Conservation (phyloP, 257 asterid genomes). For the Solanum rostratum region DNA sequence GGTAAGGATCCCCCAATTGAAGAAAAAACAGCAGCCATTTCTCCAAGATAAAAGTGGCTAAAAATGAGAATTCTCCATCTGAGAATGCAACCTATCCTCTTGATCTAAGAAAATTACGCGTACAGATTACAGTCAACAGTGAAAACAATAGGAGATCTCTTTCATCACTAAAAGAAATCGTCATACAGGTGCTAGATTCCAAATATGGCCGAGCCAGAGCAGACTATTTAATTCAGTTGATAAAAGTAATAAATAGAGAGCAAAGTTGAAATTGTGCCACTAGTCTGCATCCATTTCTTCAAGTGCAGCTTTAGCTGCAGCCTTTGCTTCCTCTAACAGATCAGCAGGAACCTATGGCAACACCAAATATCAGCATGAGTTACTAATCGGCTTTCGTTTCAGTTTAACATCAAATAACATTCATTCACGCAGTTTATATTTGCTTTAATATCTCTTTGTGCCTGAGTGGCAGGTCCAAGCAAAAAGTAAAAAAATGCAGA, state of each 20-base stretch:
- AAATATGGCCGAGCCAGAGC: neutral
- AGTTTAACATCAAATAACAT: neutral
- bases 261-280: neutral
- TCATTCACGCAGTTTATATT: neutral
- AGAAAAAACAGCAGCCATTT: neutral
- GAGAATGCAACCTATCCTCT: neutral
- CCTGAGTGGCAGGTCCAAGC: neutral
- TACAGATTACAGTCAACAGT: neutral
- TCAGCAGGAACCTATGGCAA: slow-evolving; percentile 64
- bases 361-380: neutral
- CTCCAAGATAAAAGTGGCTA: neutral
- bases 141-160: neutral
- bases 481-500: neutral
- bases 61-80: neutral
- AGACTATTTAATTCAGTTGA: neutral
- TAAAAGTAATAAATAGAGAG: neutral
- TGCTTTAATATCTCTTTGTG: neutral
- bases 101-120: neutral
- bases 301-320: slow-evolving; percentile 90
- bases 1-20: neutral
- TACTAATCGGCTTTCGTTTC: neutral
- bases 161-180: neutral
- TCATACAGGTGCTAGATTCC: neutral
- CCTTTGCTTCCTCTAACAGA: slow-evolving; percentile 75
- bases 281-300: slow-evolving; percentile 98